Conservation (phyloP, 148 eudicot species). For the Amaranthus palmeri region DNA sequence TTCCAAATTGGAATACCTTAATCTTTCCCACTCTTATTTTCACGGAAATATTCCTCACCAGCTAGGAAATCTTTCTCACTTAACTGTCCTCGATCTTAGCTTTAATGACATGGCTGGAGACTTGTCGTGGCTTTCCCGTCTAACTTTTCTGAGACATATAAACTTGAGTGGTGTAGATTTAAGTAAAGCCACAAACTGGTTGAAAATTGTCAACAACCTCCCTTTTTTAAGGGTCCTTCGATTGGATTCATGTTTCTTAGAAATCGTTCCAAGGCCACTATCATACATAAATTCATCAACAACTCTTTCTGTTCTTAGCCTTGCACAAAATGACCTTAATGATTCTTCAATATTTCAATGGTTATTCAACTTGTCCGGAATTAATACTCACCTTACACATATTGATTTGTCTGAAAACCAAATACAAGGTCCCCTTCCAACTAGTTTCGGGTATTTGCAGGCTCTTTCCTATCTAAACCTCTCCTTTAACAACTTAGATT, state of each 20-base stretch:
- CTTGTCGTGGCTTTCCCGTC: background rate
- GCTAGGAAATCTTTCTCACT: background rate
- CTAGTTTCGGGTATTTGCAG: background rate
- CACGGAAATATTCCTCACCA: background rate
- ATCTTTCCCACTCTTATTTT: background rate
- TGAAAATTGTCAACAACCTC: background rate
- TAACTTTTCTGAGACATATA: background rate
- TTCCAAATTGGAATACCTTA: background rate
- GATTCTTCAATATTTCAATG: background rate
- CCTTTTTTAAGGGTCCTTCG: slow-evolving; percentile 9
- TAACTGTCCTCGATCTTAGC: background rate
- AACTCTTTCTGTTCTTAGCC: background rate
- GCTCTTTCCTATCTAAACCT: slow-evolving; percentile 5
- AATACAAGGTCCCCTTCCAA: background rate
- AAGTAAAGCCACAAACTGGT: background rate
- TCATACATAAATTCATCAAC: background rate
- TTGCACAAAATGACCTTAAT: background rate
- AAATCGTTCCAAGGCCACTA: background rate
- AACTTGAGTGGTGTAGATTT: background rate
- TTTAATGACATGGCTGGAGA: background rate
- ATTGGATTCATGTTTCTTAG: background rate
- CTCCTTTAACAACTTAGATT: background rate
- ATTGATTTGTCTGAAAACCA: background rate
- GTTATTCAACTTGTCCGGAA: slow-evolving; percentile 4
- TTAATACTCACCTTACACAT: background rate